A percentile compares a stretch with the other conserved stretches of the same genome.
Conservation (phyloP, 345 rosid species). For the Conringia planisiliqua region DNA sequence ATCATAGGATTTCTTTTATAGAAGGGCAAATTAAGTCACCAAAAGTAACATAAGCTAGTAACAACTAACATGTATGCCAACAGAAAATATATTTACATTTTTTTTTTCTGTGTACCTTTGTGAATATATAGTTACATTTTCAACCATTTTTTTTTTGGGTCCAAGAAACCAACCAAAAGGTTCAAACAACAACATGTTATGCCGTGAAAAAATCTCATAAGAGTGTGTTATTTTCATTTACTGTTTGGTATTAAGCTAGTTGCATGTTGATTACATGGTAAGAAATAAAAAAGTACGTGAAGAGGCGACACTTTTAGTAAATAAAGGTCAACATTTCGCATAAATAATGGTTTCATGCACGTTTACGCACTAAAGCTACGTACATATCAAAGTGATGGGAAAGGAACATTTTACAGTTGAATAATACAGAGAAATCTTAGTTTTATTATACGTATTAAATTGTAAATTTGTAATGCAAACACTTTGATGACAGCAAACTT, state of each 20-base stretch:
- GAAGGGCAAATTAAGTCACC: no score
- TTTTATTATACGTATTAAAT: not conserved
- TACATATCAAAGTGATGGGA: not conserved
- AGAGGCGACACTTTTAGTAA: not conserved
- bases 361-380: constrained; percentile 1
- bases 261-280: not conserved
- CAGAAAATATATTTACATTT: no score
- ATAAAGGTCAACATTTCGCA: not conserved
- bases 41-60: no score
- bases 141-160: no score
- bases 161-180: no score
- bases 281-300: not conserved
- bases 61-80: no score
- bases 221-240: not conserved
- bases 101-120: no score
- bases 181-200: not conserved
- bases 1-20: no score
- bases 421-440: not conserved
- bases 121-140: not conserved
- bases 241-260: not conserved
- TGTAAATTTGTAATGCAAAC: not conserved
- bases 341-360: not conserved
- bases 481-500: not conserved
- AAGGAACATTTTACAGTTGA: not conserved
- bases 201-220: not conserved